Conservation (phyloP, 2,329 filamentous ascomycete species). For the Emmonsia crescens region DNA sequence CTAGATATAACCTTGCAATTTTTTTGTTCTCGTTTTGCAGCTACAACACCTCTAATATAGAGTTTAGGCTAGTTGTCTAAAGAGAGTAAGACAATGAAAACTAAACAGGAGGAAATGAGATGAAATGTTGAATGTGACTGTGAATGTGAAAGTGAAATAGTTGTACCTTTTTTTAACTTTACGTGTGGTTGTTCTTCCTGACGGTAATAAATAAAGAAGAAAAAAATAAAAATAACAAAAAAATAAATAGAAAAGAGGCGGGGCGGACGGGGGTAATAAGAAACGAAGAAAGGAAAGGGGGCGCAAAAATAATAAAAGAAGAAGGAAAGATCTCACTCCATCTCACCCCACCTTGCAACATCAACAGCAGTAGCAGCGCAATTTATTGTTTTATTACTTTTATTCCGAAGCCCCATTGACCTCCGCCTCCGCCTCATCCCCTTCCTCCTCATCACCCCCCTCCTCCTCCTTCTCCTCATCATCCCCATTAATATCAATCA, state of each 20-base stretch:
- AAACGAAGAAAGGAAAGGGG: background rate
- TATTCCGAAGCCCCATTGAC: constrained; percentile 7
- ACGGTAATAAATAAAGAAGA: background rate
- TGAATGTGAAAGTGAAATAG: too few species aligned
- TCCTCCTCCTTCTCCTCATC: constrained; percentile 20
- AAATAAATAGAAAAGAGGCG: background rate
- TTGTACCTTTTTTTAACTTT: background rate
- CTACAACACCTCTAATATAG: too few species aligned
- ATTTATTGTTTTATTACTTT: background rate
- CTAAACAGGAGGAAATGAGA: background rate
- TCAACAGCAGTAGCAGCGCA: background rate
- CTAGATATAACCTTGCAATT: too few species aligned
- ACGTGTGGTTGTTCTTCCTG: background rate
- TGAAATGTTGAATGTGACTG: too few species aligned
- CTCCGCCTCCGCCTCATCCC: constrained; percentile 20
- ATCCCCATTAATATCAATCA: constrained; percentile 33
- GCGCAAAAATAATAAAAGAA: background rate
- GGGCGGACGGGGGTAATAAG: background rate
- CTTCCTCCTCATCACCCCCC: constrained; percentile 26
- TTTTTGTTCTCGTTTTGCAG: too few species aligned
- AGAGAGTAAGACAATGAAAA: background rate
- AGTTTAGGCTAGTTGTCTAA: too few species aligned
- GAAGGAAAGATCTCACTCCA: background rate
- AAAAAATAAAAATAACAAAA: background rate
- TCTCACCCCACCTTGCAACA: background rate